Evolutionary conservation across 2,329 filamentous ascomycete genomes (phyloP).

Genomic region (Ceratocystis diversiconidia): DNA sequence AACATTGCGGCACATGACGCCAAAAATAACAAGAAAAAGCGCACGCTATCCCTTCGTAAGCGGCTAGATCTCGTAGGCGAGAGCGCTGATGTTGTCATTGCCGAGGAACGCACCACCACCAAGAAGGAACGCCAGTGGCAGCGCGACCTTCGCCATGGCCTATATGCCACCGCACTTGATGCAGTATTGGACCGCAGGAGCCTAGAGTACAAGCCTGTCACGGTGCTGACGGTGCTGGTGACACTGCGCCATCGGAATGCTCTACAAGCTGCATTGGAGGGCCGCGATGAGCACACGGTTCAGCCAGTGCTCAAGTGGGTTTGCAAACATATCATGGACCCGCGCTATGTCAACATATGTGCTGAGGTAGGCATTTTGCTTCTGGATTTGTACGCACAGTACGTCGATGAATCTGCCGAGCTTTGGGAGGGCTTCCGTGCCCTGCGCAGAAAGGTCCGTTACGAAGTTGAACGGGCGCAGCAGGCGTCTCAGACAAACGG

Average conservation of each 20-base stretch:
- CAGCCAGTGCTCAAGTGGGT: constrained; percentile 77
- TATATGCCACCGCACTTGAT: constrained; percentile 67
- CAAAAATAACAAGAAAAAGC: constrained; percentile 55
- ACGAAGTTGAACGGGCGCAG: constrained; percentile 71
- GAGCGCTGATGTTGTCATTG: constrained; percentile 76
- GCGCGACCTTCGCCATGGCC: constrained; percentile 59
- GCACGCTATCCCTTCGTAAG: constrained; percentile 31
- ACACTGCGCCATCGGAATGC: constrained; percentile 80
- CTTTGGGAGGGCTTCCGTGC: constrained; percentile 56
- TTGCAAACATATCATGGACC: constrained; percentile 64
- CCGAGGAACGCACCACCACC: constrained; percentile 40
- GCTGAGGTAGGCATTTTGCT: constrained; percentile 72
- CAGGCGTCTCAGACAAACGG: constrained; percentile 68
- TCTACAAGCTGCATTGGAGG: constrained; percentile 62
- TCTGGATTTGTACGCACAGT: constrained; percentile 75
- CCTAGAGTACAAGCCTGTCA: constrained; percentile 43
- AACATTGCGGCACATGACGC: constrained; percentile 66
- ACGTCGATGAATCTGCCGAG: constrained; percentile 57
- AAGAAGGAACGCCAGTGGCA: constrained; percentile 68
- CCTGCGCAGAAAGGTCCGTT: constrained; percentile 55
- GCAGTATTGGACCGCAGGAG: constrained; percentile 47
- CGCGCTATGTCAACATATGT: constrained; percentile 64
- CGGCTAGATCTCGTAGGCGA: constrained; percentile 71
- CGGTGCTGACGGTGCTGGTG: constrained; percentile 61
- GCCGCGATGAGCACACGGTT: constrained; percentile 66